Evolutionary conservation across 1,139 yeast species (phyloP), one percentile per base, ranked within the genome.

Genomic region (Saccharomycopsis hybrid): DNA sequence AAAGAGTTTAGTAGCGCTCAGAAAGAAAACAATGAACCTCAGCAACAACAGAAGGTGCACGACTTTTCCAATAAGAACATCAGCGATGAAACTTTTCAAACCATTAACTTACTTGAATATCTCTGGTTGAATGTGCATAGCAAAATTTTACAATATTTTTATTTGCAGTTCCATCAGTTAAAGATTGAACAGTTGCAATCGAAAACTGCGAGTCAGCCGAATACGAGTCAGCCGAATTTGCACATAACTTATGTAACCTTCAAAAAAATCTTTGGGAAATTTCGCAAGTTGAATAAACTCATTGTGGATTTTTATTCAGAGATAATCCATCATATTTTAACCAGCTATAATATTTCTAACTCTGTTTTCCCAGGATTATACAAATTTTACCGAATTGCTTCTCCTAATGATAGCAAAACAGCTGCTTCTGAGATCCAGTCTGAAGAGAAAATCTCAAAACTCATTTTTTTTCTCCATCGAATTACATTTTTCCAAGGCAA

Each of bases 151-250:
- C 18, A 47, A 27, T 51, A 51, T 43, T 51, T 49, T 38, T 46
- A 45, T 38, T n/a, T 49, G 13, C 54, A 51, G 13, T 51, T 51
- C 28, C 46, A 42, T 13, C 41, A 42, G 13, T 24, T 51, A 11
- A 51, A 51, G 40, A 18, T 30, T 9, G 47, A 48, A 8, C 50
- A 48, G 25, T 40, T 48, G 37, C 37, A 4, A 18, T 4, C 36
- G 41, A 36, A 29, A 5, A 33, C 35, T 30, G 28, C 24, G 7
- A 37, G 48, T 8, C 18, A 31, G 18, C n/a, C 4, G 24, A 35
- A 48, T 11, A 41, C 27, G 8, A 33, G 25, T 25, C 39, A 31
- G 31, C 18, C 18, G 18, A 18, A 18, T 18, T 18, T 18, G 18
- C 18, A 18, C 18, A 18, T 28, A 3, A 36, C 40, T 28, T 45